Base-by-base conservation (phyloP, 306 rosid genomes). In the Sindora glabra region DNA sequence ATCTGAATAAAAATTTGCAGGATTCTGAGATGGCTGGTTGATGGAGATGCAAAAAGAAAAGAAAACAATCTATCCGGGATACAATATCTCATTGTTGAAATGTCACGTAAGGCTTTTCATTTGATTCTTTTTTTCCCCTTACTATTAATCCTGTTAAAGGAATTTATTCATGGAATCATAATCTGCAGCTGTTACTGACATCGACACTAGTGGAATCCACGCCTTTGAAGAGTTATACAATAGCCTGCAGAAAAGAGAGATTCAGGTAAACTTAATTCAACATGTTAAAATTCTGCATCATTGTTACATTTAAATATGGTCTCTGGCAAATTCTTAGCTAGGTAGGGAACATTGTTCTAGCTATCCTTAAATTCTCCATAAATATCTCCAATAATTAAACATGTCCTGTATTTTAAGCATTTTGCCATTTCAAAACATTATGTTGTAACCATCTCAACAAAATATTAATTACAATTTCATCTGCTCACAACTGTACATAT, bases 181-280 rank as follows among this genome's bases (percentile, higher is more conserved):
- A 40, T 48, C 55, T 76, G 68, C 79, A 91, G 98, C 98, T 45
- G 96, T 88, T 53, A 74, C 74, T 39, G 95, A 89, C 59, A 77
- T 89, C 39, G 96, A 89, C 64, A 86, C 96, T 0, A 86, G 91
- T 51, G 96, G 96, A 16, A 89, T 86, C 59, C 86, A 73, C 42
- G 81, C 95, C 18, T 68, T 86, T 9, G 80, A 81, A 76, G 83
- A 76, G 15, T 70, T 89, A 48, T 40, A 56, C n/a, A 73, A 59
- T 49, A 77, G 71, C 72, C 84, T 89, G 65, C 77, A 41, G 22
- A 77, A 81, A 64, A 77, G 82, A 67, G 73, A 78, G 6, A 38
- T 83, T 14, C 67, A 83, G 83, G 95, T 81, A 74, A 10, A 10
- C 6, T 27, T 27, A 58, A 56, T 55, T 17, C 55, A 30, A 42